Percentiles rank a stretch among this genome's conserved stretches.
These are phyloP conservation scores for Sporothrix dimorphospora DNA, from an alignment of 2,329 filamentous ascomycete genomes.

Conservation along the genomic window DNA sequence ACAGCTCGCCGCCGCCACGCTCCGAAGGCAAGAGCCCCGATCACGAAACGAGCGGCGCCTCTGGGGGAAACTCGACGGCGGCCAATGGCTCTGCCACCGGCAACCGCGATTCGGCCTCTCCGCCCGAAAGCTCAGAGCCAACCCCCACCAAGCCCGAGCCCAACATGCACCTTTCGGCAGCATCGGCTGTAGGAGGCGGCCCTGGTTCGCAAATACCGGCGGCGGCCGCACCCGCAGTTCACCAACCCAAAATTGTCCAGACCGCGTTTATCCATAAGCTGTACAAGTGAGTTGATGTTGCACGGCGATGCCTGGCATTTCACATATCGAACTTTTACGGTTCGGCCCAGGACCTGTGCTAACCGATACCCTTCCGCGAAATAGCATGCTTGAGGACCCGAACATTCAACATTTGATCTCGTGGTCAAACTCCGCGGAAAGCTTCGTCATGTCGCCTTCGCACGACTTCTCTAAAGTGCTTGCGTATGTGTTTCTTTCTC, in stretches of 20 bases:
- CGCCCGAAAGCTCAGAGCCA: conserved; percentile 29
- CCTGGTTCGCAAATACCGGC: conserved; percentile 42
- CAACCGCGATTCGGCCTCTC: conserved; percentile 36
- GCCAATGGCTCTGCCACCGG: conserved; percentile 29
- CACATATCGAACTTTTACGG: neutral
- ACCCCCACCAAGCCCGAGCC: conserved; percentile 28
- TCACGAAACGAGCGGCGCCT: conserved; percentile 41
- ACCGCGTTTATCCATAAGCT: conserved; percentile 99
- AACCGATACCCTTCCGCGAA: neutral
- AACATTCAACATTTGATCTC: conserved; percentile 94
- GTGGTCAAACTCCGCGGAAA: conserved; percentile 91
- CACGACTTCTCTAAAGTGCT: conserved; percentile 98
- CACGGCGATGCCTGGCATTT: neutral
- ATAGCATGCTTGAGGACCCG: conserved; percentile 93
- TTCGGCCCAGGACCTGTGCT: neutral
- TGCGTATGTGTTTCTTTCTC: conserved; percentile 66
- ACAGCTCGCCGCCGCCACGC: conserved; percentile 47
- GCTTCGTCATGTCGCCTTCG: conserved; percentile 98
- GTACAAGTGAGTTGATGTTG: conserved; percentile 74
- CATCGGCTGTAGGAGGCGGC: conserved; percentile 44
- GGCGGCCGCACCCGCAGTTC: conserved; percentile 72
- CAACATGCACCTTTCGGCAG: neutral
- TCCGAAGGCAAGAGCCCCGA: conserved; percentile 45
- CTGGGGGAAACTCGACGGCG: conserved; percentile 30
- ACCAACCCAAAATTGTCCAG: conserved; percentile 96